These are phyloP conservation scores for Hypoxylon subgilvum DNA, from an alignment of 495 filamentous ascomycete species.

Conservation along the genomic window DNA sequence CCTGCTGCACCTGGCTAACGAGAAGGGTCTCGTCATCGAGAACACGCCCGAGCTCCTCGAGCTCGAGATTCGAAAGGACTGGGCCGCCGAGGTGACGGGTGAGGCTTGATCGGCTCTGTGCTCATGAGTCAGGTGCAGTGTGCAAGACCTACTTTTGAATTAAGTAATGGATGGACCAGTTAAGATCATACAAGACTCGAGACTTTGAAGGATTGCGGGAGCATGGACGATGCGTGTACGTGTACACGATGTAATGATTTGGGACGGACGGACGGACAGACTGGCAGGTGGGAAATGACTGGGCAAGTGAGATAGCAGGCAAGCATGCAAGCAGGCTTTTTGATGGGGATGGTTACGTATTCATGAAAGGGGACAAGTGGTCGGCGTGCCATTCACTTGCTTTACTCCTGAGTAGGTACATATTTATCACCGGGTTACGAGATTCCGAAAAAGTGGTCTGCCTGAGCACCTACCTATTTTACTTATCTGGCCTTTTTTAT, in stretches of 20 bases:
- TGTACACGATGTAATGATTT: slow-evolving; percentile 10
- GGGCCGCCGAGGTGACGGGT: slow-evolving; percentile 56
- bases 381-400: slow-evolving; percentile 18
- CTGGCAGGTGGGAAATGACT: too few species aligned
- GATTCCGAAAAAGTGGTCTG: slow-evolving; percentile 3
- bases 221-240: too few species aligned
- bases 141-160: too few species aligned
- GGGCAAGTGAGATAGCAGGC: too few species aligned
- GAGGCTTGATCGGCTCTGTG: slow-evolving; percentile 19
- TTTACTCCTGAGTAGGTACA: too few species aligned
- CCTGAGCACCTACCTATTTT: too few species aligned
- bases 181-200: too few species aligned
- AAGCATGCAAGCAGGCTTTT: slow-evolving; percentile 3
- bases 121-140: too few species aligned
- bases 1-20: slow-evolving; percentile 92
- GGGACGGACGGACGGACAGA: too few species aligned
- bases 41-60: slow-evolving; percentile 63
- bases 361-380: slow-evolving; percentile 15
- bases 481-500: too few species aligned
- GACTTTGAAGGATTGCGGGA: too few species aligned
- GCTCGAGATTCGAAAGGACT: slow-evolving; percentile 63
- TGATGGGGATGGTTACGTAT: not conserved
- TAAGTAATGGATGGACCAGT: too few species aligned
- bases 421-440: not conserved
- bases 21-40: slow-evolving; percentile 82